Conservation (phyloP, 139 green algal species). For the Yamagishiella unicocca region DNA sequence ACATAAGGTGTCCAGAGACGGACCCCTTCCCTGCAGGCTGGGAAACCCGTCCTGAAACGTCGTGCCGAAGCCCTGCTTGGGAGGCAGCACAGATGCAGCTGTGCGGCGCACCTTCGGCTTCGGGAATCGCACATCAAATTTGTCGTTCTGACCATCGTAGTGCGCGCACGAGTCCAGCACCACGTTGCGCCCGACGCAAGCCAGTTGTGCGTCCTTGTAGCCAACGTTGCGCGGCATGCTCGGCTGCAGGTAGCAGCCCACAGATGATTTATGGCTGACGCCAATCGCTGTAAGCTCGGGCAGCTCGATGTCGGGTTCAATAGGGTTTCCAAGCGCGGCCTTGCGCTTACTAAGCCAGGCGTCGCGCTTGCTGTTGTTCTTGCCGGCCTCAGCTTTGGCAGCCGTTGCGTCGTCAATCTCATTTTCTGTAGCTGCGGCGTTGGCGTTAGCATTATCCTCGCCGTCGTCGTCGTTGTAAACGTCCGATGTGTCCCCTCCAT, state of each 20-base stretch:
- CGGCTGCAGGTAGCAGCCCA: slow-evolving; percentile 44
- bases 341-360: slow-evolving; percentile 6
- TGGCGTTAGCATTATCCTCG: not conserved
- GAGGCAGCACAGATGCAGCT: no score
- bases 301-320: slow-evolving; percentile 7
- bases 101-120: slow-evolving; percentile 43
- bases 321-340: not conserved
- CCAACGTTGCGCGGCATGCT: slow-evolving; percentile 37
- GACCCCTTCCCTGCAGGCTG: no score
- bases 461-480: slow-evolving; percentile 18
- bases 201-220: slow-evolving; percentile 46
- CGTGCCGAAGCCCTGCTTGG: no score
- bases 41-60: no score
- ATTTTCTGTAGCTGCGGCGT: not conserved
- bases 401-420: not conserved
- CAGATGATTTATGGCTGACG: not conserved
- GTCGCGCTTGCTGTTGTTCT: slow-evolving; percentile 1
- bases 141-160: slow-evolving; percentile 31
- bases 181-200: slow-evolving; percentile 44
- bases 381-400: not conserved
- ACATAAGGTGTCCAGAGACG: no score
- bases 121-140: slow-evolving; percentile 38
- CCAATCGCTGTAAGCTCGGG: not conserved
- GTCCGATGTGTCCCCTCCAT: slow-evolving; percentile 4
- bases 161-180: slow-evolving; percentile 42